Base-by-base conservation (phyloP, 75 land plant genomes). In the Sequoiadendron giganteum region DNA sequence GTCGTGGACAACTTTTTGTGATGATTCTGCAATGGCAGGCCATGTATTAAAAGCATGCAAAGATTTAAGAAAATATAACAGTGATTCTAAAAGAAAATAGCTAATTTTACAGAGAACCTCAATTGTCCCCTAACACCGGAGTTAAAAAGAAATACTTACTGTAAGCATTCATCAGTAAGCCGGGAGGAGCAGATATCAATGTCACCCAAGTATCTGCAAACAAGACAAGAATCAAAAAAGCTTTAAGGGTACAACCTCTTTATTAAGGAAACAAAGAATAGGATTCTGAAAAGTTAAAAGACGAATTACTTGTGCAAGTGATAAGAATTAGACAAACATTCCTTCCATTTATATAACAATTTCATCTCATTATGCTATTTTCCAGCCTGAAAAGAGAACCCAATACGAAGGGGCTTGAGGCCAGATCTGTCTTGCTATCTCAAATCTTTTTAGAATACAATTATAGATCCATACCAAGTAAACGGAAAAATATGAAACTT, bases 151-250 rank as follows among this genome's bases (percentile, higher is more conserved):
- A 78, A 45, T 38, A 85, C 91, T 90, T 86, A 90, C 91, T 88
- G 90, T 72, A 90, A 39, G 55, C 83, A 56, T 88, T 81, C 86
- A 81, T 90, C 89, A 72, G 38, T 86, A 39, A 90, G 86, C 9
- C 89, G 85, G 30, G 89, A 88, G 73, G 91, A 90, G 38, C 89
- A 88, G 30, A 90, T 90, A 36, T 90, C 91, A 42, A 90, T 34
- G 72, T 90, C 91, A 48, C 89, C 89, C 18, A 90, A 39, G 85
- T 32, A 89, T 79, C 89, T 89, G 88, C 38, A 70, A 34, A 38
- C 70, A 70, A 25, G 45, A 45, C 78, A 87, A 38, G 11, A 8
- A 81, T 43, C 0, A 3, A 81, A 45, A 81, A 30, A 73, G 76
- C 11, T 73, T 32, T 6, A 73, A 21, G 68, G 28, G 21, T 61